Evolutionary conservation across 495 filamentous ascomycete species (phyloP), one percentile per base, ranked within the genome.

Genomic region (Aspergillus bertholletiae): DNA sequence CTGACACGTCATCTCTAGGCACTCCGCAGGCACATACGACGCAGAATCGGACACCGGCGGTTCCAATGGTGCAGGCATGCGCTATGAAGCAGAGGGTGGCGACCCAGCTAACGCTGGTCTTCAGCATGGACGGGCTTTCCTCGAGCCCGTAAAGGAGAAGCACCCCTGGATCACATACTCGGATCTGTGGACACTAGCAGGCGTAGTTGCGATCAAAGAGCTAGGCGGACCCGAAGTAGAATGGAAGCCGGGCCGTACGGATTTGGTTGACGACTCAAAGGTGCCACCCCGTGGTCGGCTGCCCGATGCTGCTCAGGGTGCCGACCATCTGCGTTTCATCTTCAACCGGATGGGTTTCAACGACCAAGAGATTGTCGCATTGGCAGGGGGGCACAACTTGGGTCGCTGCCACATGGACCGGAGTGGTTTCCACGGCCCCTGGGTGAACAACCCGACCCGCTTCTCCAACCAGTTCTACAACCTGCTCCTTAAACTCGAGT

Each of bases 291-390:
- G 79, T 0, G 83, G 82, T 1, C 66, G 84, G 2, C 65, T 85
- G 15, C 84, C 83, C 1, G 83, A 85, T 56, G 82, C 66, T n/a
- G 75, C 83, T 2, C 74, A 76, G 51, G 84, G 82, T 32, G 73
- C 81, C 18, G 80, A 80, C 22, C 81, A 87, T 59, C 58, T 87
- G 45, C 74, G 83, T 2, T 66, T 66, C 56, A 76, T 87, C 62
- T 85, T 85, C 66, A 71, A 79, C 61, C 76, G 81, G 22, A 85
- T 85, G 83, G 81, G 83, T n/a, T 85, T 85, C 69, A 75, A 77
- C 56, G 81, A 87, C 58, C 79, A 78, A 61, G 81, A 87, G 67
- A 84, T 85, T 44, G 83, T 87, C 3, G 83, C 81, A 21, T 55
- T 85, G 60, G 57, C 73, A 11, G 82, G 84, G n/a, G 84, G 81